Base-by-base conservation (phyloP, 306 rosid species). In the Castanea sativa region DNA sequence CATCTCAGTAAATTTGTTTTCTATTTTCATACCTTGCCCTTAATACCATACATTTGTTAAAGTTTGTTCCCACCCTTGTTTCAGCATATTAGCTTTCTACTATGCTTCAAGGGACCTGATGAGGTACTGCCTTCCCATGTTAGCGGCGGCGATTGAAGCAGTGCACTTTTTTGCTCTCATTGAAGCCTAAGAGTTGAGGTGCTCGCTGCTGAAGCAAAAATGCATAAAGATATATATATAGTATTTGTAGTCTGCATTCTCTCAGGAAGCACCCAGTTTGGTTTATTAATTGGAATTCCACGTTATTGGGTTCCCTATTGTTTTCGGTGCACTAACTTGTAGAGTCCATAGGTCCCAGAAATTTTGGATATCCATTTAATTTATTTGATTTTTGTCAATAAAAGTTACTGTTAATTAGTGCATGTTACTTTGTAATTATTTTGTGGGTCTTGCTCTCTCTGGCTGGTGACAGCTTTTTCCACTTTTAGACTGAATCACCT, bases 301-400 rank as follows among this genome's bases (percentile, higher is more conserved):
- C 72, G 45, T 10, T 2, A 7, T 73, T 4, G 12, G 21, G 58
- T 21, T 56, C 38, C 81, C 49, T 75, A 33, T 30, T 51, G 38
- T 55, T 72, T 61, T 53, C 78, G 82, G 82, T 73, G 27, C 78
- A 32, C 71, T 21, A 27, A 80, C 64, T 79, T 63, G 74, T 67
- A 67, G 15, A 64, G 45, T 64, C 73, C 15, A 72, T 76, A 71
- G 59, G 52, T 72, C 49, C 70, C 30, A 21, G 72, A 55, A 75
- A 79, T 83, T 80, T 72, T 73, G 70, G 71, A 63, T 23, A 84
- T 73, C 86, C 83, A 55, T 74, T 87, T 84, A 49, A 83, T 87
- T 89, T 45, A 27, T 86, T 87, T 79, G 6, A 72, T 64, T 73
- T 19, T 16, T 78, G 70, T 63, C 72, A 19, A 74, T 55, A 49